phyloP scores from a whole-genome alignment of 106 monocot species.

The Xerophyta viscosa region DNA sequence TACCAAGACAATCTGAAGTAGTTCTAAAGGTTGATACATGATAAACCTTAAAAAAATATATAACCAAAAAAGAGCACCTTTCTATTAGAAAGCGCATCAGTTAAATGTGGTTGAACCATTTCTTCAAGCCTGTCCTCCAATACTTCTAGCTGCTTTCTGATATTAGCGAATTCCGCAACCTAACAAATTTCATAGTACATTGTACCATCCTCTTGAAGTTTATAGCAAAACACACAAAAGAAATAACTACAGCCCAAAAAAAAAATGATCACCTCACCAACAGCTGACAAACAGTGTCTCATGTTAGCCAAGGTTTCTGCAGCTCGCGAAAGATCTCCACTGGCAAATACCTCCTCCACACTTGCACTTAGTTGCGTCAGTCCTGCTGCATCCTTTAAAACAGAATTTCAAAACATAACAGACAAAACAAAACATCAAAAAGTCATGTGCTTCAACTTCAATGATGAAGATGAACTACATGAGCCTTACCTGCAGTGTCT shows the following conservation, averaged over 20 bases:
- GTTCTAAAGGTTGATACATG: not conserved
- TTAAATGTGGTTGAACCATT: conserved; percentile 90
- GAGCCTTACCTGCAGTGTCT: conserved; percentile 89
- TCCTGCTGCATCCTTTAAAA: conserved; percentile 87
- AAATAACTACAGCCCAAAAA: not conserved
- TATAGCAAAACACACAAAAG: not conserved
- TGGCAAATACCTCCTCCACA: conserved; percentile 98
- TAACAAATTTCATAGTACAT: conserved; percentile 15
- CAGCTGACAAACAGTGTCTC: conserved; percentile 94
- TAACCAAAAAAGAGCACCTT: conserved; percentile 34
- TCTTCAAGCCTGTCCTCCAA: conserved; percentile 93
- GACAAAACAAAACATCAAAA: conserved; percentile 1
- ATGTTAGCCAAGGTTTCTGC: conserved; percentile 97
- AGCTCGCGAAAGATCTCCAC: conserved; percentile 94
- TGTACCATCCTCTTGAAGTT: not conserved
- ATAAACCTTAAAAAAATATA: not conserved
- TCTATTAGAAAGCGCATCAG: conserved; percentile 75
- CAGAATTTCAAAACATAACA: conserved; percentile 4
- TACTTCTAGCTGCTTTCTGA: conserved; percentile 93
- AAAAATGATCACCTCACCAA: conserved; percentile 64
- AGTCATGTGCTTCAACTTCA: no score
- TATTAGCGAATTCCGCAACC: conserved; percentile 99
- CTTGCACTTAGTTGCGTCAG: conserved; percentile 90
- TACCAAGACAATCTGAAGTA: not conserved
- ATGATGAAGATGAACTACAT: not conserved